Conservation (phyloP, 228 moss, liverwort and hornwort genomes). For the Sphagnum fallax region DNA sequence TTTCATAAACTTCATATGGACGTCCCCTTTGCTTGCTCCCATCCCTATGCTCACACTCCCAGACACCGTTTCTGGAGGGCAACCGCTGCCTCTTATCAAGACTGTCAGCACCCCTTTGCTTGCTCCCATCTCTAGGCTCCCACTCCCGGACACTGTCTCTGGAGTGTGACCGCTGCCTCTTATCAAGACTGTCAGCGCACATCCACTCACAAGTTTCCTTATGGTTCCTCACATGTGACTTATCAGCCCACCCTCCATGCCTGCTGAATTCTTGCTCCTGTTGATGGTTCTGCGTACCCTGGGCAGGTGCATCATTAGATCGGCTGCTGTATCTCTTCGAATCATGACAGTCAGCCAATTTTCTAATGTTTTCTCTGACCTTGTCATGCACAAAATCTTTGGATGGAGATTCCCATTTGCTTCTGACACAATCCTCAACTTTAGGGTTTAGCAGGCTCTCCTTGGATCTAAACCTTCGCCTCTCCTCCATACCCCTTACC, state of each 20-base stretch:
- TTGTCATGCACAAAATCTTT: conserved; percentile 33
- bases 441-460: conserved; percentile 21
- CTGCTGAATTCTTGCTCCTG: conserved; percentile 15
- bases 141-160: conserved; percentile 21
- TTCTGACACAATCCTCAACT: conserved; percentile 18
- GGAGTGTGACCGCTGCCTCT: conserved; percentile 22
- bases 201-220: conserved; percentile 3
- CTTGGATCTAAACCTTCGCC: not conserved
- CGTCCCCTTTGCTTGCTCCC: not conserved
- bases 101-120: conserved; percentile 7
- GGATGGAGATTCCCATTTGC: conserved; percentile 16
- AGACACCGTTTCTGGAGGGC: not conserved
- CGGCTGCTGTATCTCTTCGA: not conserved
- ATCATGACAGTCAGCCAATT: conserved; percentile 19
- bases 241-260: conserved; percentile 12
- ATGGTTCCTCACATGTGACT: conserved; percentile 9
- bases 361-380: conserved; percentile 26
- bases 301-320: conserved; percentile 11
- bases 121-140: conserved; percentile 10
- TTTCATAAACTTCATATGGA: conserved; percentile 15
- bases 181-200: conserved; percentile 8
- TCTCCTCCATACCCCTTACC: no score
- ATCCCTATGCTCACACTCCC: not conserved
- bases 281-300: conserved; percentile 6
- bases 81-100: not conserved